Evolutionary conservation across 1,284 basidiomycete species (phyloP).

Genomic region (Papiliotrema flavescens): DNA sequence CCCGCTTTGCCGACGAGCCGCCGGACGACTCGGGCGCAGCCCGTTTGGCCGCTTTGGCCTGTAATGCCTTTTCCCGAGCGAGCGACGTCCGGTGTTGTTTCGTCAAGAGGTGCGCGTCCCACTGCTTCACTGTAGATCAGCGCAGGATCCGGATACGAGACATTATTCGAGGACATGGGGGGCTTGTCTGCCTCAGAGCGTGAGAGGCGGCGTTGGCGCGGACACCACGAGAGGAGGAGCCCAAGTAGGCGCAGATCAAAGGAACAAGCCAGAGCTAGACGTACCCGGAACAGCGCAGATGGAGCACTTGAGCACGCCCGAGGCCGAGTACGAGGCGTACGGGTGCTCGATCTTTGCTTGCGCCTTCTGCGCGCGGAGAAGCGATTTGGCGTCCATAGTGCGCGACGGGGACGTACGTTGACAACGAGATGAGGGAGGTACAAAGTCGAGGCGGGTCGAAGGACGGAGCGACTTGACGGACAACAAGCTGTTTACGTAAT

Average conservation of each 20-base stretch:
- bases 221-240: neutral
- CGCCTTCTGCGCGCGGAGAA: slow-evolving; percentile 48
- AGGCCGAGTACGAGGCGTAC: slow-evolving; percentile 38
- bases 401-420: neutral
- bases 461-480: neutral
- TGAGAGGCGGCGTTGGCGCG: no score
- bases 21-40: slow-evolving; percentile 11
- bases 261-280: no score
- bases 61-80: slow-evolving; percentile 37
- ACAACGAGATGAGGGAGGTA: neutral
- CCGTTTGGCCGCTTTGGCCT: slow-evolving; percentile 26
- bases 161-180: no score
- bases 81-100: slow-evolving; percentile 48
- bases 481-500: no score
- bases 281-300: slow-evolving; percentile 47
- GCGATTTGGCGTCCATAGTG: slow-evolving; percentile 46
- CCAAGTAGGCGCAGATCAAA: neutral
- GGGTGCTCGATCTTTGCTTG: slow-evolving; percentile 41
- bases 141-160: no score
- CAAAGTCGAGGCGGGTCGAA: neutral
- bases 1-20: slow-evolving; percentile 19
- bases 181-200: no score
- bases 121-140: slow-evolving; percentile 42
- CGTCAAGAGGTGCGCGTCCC: slow-evolving; percentile 48
- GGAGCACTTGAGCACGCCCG: slow-evolving; percentile 43